Base-by-base conservation (phyloP, 2,329 filamentous ascomycete genomes). In the Hymenotorrendiella dingleyae region DNA sequence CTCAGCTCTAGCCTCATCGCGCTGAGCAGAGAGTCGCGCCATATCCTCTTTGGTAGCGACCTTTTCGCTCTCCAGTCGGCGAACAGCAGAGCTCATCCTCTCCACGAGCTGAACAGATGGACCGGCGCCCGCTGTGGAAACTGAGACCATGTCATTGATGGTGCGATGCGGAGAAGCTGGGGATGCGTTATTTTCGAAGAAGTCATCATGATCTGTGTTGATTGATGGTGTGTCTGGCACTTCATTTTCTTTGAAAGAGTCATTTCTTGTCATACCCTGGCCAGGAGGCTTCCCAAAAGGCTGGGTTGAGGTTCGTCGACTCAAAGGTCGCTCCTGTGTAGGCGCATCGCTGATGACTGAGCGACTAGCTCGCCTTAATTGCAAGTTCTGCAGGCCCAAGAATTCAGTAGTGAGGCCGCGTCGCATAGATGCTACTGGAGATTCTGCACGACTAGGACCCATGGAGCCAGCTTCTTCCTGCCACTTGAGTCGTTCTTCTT, bases 61-160 rank as follows among this genome's bases (percentile, higher is more conserved):
- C 60, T 94, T 94, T 61, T 98, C 93, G 36, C 81, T 87, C 61
- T 98, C 93, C 0, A 98, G 72, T 5, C 91, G 80, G 8, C 93
- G 84, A 33, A 98, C 90, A 0, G 89, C 87, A 3, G 90, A 87
- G 58, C 86, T 94, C 87, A 98, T 94, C 40, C 91, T 80, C 66
- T 97, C 93, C 12, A 98, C 90, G 1, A 98, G 77, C 65, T 97
- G 91, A 1, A 98, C 91, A 0, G 85, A 91, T 0, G 93, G 93
- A 0, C 93, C 93, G 0, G 91, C 90, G 0, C 83, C 91, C 7
- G 88, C 84, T 0, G 91, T 96, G 1, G 89, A 94, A 6, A 87
- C 86, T 2, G 87, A 94, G 22, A 93, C 77, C 69, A 94, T 84
- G 57, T 95, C 90, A 54, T 89, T 84, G 46, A 86, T 76, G 6